Conservation (phyloP, 352 stramenopile genomes). For the Phytophthora sojae region DNA sequence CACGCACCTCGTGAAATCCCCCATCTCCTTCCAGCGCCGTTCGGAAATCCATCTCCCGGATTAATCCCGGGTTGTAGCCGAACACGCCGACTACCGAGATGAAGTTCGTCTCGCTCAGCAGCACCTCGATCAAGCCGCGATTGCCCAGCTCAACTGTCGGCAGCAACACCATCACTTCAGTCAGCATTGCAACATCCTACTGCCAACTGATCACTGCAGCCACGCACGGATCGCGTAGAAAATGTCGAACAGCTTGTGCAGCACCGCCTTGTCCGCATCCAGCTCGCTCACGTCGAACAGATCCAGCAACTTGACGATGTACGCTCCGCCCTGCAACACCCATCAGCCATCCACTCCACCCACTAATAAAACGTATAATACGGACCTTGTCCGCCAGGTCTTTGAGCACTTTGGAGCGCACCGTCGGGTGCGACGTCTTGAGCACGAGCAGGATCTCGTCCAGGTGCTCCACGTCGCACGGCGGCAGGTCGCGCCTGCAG, state of each 20-base stretch:
- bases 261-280: conserved; percentile 60
- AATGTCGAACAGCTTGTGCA: conserved; percentile 80
- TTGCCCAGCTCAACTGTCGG: conserved; percentile 79
- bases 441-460: conserved; percentile 69
- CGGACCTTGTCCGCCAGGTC: conserved; percentile 58
- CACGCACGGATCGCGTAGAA: conserved; percentile 72
- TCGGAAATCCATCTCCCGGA: conserved; percentile 81
- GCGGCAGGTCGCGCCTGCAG: conserved; percentile 62
- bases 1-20: conserved; percentile 72
- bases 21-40: conserved; percentile 61
- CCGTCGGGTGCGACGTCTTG: conserved; percentile 64
- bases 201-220: background rate
- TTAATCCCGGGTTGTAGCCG: conserved; percentile 79
- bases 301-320: conserved; percentile 78
- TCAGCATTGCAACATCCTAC: conserved; percentile 1
- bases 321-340: conserved; percentile 62
- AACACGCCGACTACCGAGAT: conserved; percentile 85
- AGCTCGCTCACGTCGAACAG: conserved; percentile 79
- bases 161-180: background rate
- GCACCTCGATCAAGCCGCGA: conserved; percentile 65
- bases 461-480: conserved; percentile 71
- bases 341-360: background rate
- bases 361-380: background rate
- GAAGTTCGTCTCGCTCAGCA: conserved; percentile 82
- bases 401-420: conserved; percentile 58